Evolutionary conservation across 805 yeast species (phyloP), one percentile per base, ranked within the genome.

Genomic region (Lipomyces oligophaga): DNA sequence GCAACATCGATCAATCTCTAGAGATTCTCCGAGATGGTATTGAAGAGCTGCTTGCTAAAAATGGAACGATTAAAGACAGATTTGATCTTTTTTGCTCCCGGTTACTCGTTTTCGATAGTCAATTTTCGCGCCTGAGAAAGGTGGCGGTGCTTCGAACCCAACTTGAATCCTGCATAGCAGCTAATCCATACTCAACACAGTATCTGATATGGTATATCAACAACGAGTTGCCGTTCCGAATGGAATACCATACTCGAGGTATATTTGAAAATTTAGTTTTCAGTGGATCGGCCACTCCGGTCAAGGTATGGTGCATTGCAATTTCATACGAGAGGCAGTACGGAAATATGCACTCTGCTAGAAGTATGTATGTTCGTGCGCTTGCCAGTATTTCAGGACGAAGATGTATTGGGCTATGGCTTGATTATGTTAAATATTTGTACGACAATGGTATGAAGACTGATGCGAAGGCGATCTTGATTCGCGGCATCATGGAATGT

Each of bases 401-500:
- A 15, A 20, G 21, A 4, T 40, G 38, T 36, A 40, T 39, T 7
- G 25, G 31, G 11, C n/a, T 43, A 18, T 51, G 55, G 55, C 4
- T 8, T 8, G 50, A 41, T 8, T 51, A 36, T 33, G 19, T 44
- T n/a, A 16, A 16, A 4, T 43, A 41, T 27, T 49, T 48, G 34
- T 13, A 20, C 19, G 19, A 21, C 16, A 11, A 13, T 1, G 37
- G 40, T 15, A 19, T 36, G 19, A n/a, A 13, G 5, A 8, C 22
- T 7, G 15, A 22, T 5, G 49, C 54, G 15, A 49, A 41, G 28
- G 22, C 13, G n/a, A 34, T 51, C 13, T 18, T 35, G 31, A 44
- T 42, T 24, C 28, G 54, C n/a, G 55, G 44, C 3, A 42, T 51
- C 7, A 24, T 34, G 3, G 47, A 43, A 15, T 51, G 55, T 24